Percentiles rank a stretch among this genome's conserved stretches.
Evolutionary conservation across 2,329 filamentous ascomycete genomes (phyloP).

Genomic region (Fusarium equiseti): DNA sequence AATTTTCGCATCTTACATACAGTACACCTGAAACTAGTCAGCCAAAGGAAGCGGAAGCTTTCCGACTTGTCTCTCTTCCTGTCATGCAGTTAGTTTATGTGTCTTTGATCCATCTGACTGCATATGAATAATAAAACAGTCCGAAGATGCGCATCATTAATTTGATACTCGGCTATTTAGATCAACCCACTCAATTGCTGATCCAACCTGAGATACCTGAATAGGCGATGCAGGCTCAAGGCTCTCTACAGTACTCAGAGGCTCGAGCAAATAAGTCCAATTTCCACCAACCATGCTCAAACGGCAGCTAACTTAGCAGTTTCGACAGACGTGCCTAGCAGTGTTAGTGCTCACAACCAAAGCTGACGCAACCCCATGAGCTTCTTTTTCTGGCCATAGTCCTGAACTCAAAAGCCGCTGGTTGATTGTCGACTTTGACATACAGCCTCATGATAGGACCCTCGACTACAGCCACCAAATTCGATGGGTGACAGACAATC

Average conservation of each 20-base stretch:
- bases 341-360: slow-evolving; percentile 38
- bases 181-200: slow-evolving; percentile 11
- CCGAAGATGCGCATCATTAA: slow-evolving; percentile 38
- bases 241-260: not conserved
- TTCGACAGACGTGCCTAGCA: slow-evolving; percentile 27
- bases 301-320: slow-evolving; percentile 27
- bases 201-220: slow-evolving; percentile 4
- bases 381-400: slow-evolving; percentile 43
- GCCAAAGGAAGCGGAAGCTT: slow-evolving; percentile 28
- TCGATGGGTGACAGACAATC: slow-evolving; percentile 19
- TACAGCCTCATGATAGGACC: slow-evolving; percentile 20
- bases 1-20: slow-evolving; percentile 19
- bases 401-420: slow-evolving; percentile 40
- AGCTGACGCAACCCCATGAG: slow-evolving; percentile 44
- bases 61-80: slow-evolving; percentile 11
- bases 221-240: slow-evolving; percentile 9
- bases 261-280: slow-evolving; percentile 16
- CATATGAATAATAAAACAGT: slow-evolving; percentile 13
- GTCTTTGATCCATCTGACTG: slow-evolving; percentile 26
- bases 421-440: slow-evolving; percentile 36
- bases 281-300: slow-evolving; percentile 41
- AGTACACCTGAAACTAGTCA: slow-evolving; percentile 44
- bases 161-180: slow-evolving; percentile 28
- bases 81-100: slow-evolving; percentile 30
- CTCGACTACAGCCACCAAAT: slow-evolving; percentile 13